Evolutionary conservation across 192 early-diverging fungal genomes (phyloP), one percentile per base, ranked within the genome.

Genomic region (Phlyctochytrium planicorne): DNA sequence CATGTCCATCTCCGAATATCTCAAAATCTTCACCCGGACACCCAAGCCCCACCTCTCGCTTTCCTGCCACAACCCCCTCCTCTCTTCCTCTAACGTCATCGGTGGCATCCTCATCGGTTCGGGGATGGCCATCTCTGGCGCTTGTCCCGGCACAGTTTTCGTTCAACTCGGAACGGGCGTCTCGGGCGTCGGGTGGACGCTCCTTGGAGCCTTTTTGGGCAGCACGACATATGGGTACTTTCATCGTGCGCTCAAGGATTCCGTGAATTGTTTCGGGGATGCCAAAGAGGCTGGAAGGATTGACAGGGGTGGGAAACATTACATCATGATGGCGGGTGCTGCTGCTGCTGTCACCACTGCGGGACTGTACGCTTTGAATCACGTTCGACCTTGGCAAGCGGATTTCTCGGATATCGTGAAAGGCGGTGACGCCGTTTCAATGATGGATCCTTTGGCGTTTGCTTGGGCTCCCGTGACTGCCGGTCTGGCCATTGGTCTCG

Each of bases 71-170:
- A 56, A 10, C 0, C 68, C 64, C 20, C 34, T 50, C 37, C 59
- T 36, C 0, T 75, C 35, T 30, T 68, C 59, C 3, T 37, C 30
- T 29, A 75, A 75, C 35, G 29, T 71, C 24, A n/a, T 76, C 12
- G 75, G 75, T 14, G 75, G 71, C 14, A 52, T 30, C 17, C 24
- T 62, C 3, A 24, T 76, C 27, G 75, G 75, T 20, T 31, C 52
- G 23, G 75, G 75, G 37, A 76, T 76, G 75, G 56, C 61, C 30
- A 29, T 76, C 25, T 23, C 47, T 23, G 75, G 75, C 24, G 75
- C 75, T 23, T 76, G 75, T 36, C 75, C 75, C 16, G 75, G 75
- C 17, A 76, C 75, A 16, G 71, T 75, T 27, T 31, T 74, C 23
- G 60, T 62, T 1, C 75, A 76, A 70, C 24, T 75, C 29, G 75